phyloP scores from a whole-genome alignment of 2,329 filamentous ascomycete genomes.

The Fusarium fracticaudum region DNA sequence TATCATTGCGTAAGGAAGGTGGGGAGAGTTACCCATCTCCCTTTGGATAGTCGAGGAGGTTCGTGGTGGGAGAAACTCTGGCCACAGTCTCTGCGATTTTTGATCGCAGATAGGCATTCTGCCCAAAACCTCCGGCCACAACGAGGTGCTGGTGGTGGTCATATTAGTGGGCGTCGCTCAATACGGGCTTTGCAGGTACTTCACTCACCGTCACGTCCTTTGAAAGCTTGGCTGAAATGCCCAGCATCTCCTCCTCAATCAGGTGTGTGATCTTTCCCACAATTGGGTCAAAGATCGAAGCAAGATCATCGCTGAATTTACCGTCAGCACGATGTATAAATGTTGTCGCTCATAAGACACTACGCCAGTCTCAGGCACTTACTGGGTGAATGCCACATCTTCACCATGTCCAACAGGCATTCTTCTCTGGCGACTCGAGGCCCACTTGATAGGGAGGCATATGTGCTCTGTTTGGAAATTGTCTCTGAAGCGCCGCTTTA shows the following conservation, averaged over 20 bases:
- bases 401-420: not conserved
- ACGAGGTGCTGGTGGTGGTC: not conserved
- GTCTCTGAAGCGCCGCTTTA: fast-evolving
- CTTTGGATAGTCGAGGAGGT: fast-evolving
- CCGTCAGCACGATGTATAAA: not conserved
- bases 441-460: not conserved
- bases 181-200: fast-evolving
- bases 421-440: not conserved
- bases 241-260: not conserved
- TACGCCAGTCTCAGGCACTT: not conserved
- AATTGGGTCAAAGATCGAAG: not conserved
- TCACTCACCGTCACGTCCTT: not conserved
- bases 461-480: too few species aligned
- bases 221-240: not conserved
- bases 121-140: not conserved
- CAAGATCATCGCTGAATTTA: not conserved
- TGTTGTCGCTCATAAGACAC: not conserved
- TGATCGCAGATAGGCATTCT: not conserved
- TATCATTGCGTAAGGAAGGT: too few species aligned
- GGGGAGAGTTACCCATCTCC: not conserved
- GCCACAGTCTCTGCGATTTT: not conserved
- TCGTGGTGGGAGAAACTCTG: not conserved
- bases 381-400: not conserved
- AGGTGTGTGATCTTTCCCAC: not conserved
- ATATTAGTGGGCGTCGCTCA: not conserved